These are phyloP conservation scores for Martensiomyces pterosporus DNA, from an alignment of 192 early-diverging fungal species.

Conservation along the genomic window DNA sequence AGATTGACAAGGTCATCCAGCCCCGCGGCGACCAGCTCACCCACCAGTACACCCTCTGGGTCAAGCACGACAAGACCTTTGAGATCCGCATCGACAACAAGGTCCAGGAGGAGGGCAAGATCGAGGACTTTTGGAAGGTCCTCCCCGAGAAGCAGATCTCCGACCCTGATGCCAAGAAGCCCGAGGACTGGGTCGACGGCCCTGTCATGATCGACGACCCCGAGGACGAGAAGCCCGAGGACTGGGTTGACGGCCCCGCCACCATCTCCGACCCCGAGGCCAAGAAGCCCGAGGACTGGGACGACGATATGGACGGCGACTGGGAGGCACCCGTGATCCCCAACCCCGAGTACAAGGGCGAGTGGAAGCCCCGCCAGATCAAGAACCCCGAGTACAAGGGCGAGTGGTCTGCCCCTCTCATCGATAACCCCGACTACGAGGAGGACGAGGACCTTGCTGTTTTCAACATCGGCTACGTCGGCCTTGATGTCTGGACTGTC, in stretches of 20 bases:
- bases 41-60: constrained; percentile 85
- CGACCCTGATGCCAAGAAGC: constrained; percentile 81
- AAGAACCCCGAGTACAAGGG: constrained; percentile 94
- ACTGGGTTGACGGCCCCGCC: constrained; percentile 72
- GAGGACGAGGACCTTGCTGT: constrained; percentile 76
- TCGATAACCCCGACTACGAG: constrained; percentile 93
- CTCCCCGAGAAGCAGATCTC: constrained; percentile 72
- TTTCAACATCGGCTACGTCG: constrained; percentile 83
- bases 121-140: constrained; percentile 78
- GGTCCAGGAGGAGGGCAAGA: constrained; percentile 71
- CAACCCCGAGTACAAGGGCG: constrained; percentile 85
- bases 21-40: constrained; percentile 78
- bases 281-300: constrained; percentile 87
- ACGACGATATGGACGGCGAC: constrained; percentile 93
- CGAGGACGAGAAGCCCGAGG: constrained; percentile 66
- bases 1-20: constrained; percentile 65
- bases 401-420: constrained; percentile 78
- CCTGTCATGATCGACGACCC: constrained; percentile 66
- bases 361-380: constrained; percentile 79
- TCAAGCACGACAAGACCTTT: constrained; percentile 75
- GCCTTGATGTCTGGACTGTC: constrained; percentile 97
- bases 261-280: constrained; percentile 80
- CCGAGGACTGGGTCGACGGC: constrained; percentile 86
- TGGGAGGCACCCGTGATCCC: constrained; percentile 85
- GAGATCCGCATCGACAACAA: constrained; percentile 71